A percentile compares a stretch with the other conserved stretches of the same genome.
Evolutionary conservation across 2,329 filamentous ascomycete species (phyloP).

Genomic region (Aspergillus carbonarius): DNA sequence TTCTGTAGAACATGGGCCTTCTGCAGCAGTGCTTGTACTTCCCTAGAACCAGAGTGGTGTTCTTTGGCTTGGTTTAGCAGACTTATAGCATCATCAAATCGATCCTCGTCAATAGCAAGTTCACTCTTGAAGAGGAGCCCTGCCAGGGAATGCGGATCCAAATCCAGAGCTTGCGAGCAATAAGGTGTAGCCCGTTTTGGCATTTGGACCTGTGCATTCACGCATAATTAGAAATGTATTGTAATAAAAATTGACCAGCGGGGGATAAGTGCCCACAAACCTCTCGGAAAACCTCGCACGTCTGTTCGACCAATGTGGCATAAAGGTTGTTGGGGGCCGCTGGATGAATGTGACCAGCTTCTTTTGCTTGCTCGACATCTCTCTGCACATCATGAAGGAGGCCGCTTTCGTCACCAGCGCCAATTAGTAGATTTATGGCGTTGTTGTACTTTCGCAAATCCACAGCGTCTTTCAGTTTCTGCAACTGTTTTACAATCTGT

Average conservation of each 20-base stretch:
- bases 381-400: conserved; percentile 75
- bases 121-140: conserved; percentile 77
- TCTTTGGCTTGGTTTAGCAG: conserved; percentile 78
- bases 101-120: conserved; percentile 70
- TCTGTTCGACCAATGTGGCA: conserved; percentile 68
- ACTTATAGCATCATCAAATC: conserved; percentile 78
- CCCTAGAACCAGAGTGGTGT: conserved; percentile 64
- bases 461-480: conserved; percentile 67
- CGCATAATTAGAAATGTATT: conserved; percentile 6
- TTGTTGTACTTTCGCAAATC: conserved; percentile 76
- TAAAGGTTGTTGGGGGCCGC: conserved; percentile 69
- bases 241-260: not conserved
- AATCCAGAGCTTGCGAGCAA: conserved; percentile 72
- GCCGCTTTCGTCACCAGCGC: conserved; percentile 68
- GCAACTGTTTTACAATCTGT: conserved; percentile 70
- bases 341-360: conserved; percentile 69
- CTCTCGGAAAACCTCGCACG: conserved; percentile 79
- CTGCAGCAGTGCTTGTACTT: conserved; percentile 71
- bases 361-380: conserved; percentile 66
- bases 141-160: conserved; percentile 75
- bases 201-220: conserved; percentile 56
- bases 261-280: conserved; percentile 47
- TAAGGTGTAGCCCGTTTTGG: conserved; percentile 76
- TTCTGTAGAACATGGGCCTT: conserved; percentile 83
- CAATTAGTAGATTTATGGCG: conserved; percentile 74